phyloP scores from a whole-genome alignment of 169 alveolate species.

The Plasmodium knowlesi region DNA sequence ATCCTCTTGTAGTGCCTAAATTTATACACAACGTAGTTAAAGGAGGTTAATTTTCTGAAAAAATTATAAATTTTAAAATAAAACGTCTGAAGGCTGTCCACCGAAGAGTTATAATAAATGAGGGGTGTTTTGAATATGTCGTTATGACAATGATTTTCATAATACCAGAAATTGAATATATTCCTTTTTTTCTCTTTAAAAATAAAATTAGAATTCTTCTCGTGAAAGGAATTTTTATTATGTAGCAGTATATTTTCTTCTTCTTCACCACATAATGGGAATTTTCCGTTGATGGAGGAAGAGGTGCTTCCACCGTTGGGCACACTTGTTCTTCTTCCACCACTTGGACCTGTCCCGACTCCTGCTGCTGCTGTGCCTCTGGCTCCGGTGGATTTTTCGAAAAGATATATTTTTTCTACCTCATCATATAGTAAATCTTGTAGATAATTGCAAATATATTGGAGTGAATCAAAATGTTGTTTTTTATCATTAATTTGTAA shows the following conservation, averaged over 20 bases:
- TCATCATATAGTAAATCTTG: constrained; percentile 64
- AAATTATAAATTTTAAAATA: constrained; percentile 29
- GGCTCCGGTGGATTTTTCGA: constrained; percentile 16
- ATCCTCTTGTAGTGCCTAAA: constrained; percentile 18
- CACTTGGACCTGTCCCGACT: neutral
- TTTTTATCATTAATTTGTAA: constrained; percentile 32
- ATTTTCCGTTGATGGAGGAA: neutral
- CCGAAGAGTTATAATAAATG: constrained; percentile 51
- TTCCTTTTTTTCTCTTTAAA: constrained; percentile 43
- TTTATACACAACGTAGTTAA: neutral
- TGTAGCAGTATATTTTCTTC: constrained; percentile 25
- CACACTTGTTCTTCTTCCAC: neutral
- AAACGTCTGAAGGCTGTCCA: constrained; percentile 33
- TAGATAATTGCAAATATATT: constrained; percentile 24
- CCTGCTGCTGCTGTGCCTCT: neutral
- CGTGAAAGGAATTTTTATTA: constrained; percentile 28
- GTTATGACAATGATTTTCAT: constrained; percentile 65
- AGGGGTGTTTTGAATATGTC: constrained; percentile 53
- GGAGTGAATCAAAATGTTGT: constrained; percentile 12
- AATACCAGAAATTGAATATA: constrained; percentile 46
- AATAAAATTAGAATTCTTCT: constrained; percentile 24
- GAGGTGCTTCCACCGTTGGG: neutral
- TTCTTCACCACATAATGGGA: constrained; percentile 19
- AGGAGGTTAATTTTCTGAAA: neutral
- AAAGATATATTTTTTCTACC: constrained; percentile 40